These are phyloP conservation scores for Phytophthora europaea DNA, from an alignment of 352 stramenopile genomes.

Conservation along the genomic window DNA sequence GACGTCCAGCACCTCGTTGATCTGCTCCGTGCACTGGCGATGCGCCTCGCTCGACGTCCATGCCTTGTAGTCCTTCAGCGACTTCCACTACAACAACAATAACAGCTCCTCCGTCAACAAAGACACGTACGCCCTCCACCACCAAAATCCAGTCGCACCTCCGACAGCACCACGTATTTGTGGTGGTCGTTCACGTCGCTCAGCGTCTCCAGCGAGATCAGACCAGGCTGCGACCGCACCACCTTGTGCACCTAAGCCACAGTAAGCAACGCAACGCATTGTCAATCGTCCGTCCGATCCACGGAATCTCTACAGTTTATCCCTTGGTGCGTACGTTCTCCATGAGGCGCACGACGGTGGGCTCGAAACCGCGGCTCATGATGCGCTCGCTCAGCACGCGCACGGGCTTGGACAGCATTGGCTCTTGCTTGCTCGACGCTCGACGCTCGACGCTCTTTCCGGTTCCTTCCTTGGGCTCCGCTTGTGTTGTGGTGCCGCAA, in stretches of 20 bases:
- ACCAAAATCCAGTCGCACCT: conserved; percentile 47
- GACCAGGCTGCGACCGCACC: conserved; percentile 75
- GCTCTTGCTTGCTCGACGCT: conserved; percentile 1
- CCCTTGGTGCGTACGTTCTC: conserved; percentile 59
- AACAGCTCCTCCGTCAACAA: background rate
- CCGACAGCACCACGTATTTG: conserved; percentile 89
- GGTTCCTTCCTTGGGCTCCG: no score
- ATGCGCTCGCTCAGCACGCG: conserved; percentile 87
- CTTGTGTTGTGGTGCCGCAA: conserved; percentile 25
- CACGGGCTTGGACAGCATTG: conserved; percentile 65
- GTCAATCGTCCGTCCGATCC: background rate
- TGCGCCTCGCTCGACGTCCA: conserved; percentile 85
- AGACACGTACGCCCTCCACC: background rate
- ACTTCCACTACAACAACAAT: conserved; percentile 66
- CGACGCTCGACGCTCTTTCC: background rate
- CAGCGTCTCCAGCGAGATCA: conserved; percentile 86
- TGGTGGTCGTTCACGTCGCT: conserved; percentile 88
- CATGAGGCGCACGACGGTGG: conserved; percentile 83
- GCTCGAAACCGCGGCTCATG: conserved; percentile 87
- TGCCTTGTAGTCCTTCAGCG: conserved; percentile 82
- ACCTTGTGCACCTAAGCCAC: conserved; percentile 72
- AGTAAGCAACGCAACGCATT: background rate
- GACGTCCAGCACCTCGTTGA: conserved; percentile 89
- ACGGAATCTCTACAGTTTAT: no score
- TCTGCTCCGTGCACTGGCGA: conserved; percentile 84